A percentile compares a stretch with the other conserved stretches of the same genome.
Evolutionary conservation across 2,329 filamentous ascomycete species (phyloP).

Genomic region (Cordyceps javanica): DNA sequence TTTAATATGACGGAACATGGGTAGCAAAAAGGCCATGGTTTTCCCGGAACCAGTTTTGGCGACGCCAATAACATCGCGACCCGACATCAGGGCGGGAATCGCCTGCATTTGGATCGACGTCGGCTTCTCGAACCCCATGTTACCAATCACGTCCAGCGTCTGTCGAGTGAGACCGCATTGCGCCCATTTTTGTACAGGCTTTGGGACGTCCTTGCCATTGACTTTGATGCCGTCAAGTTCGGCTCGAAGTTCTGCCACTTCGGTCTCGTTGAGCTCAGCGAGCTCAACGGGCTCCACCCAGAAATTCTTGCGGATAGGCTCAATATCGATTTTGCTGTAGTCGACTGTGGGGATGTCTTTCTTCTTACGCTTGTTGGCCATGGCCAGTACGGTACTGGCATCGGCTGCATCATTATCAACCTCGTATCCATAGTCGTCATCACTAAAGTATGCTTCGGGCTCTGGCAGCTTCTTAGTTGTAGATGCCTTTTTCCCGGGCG

Average conservation of each 20-base stretch:
- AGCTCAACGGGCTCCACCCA: constrained; percentile 88
- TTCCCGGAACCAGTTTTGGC: constrained; percentile 98
- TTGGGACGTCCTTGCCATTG: constrained; percentile 78
- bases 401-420: constrained; percentile 37
- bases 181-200: constrained; percentile 93
- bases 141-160: constrained; percentile 77
- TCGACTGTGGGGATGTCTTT: constrained; percentile 88
- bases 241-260: constrained; percentile 72
- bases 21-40: constrained; percentile 88
- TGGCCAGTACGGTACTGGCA: constrained; percentile 43
- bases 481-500: constrained; percentile 18
- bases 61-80: constrained; percentile 89
- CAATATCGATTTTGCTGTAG: constrained; percentile 79
- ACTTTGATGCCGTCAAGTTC: constrained; percentile 96
- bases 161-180: constrained; percentile 87
- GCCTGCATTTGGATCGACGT: constrained; percentile 95
- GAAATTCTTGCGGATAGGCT: constrained; percentile 87
- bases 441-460: constrained; percentile 82
- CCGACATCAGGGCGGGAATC: constrained; percentile 91
- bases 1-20: constrained; percentile 97
- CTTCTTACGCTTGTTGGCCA: constrained; percentile 71
- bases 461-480: constrained; percentile 52
- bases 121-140: constrained; percentile 77
- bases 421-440: constrained; percentile 63
- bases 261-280: constrained; percentile 74